Base-by-base conservation (phyloP, 257 asterid species). In the Avicennia marina region DNA sequence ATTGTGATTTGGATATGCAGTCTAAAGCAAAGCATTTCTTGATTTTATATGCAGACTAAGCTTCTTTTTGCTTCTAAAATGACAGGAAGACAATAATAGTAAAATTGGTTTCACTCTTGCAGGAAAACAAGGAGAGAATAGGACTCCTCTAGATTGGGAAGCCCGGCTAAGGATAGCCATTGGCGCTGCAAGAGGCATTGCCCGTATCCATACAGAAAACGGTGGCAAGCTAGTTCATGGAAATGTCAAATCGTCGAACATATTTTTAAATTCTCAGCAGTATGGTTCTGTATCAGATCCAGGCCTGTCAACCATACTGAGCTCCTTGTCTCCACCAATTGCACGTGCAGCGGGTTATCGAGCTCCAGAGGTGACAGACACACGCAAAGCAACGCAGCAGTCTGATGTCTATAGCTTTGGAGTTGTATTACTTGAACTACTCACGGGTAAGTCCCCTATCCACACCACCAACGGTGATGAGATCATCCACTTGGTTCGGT, bases 321-420 rank as follows among this genome's bases (percentile, higher is more conserved):
- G 81, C 41, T 51, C 95, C 24, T 56, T 86, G 57, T 77, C 94
- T 17, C 94, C 83, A 7, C 85, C 95, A 21, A 59, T 87, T 1
- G 96, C 94, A n/a, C 88, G 96, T 8, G 85, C 98, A 12, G 75
- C 94, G 11, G 98, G 96, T 7, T 86, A 82, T 33, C 95, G 95
- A 2, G 95, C 97, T 4, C 96, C 95, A 1, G 97, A 90, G 81
- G 77, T 84, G 55, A 56, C 63, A 11, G 96, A 86, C 69, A 84
- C 96, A 0, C 78, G 96, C 0, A 86, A 82, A 71, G 81, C 90
- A 48, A 68, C 68, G 2, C 95, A 84, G 69, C 71, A 90, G 1
- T 86, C 95, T 0, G 97, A 90, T 40, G 94, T 84, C 40, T 90
- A 78, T 66, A 84, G 97, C 81, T 90, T 73, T 27, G 97, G 97